A percentile compares a stretch with the other conserved stretches of the same genome.
Conservation (phyloP, 768 basidiomycete genomes). For the Candolleomyces aberdarensis region DNA sequence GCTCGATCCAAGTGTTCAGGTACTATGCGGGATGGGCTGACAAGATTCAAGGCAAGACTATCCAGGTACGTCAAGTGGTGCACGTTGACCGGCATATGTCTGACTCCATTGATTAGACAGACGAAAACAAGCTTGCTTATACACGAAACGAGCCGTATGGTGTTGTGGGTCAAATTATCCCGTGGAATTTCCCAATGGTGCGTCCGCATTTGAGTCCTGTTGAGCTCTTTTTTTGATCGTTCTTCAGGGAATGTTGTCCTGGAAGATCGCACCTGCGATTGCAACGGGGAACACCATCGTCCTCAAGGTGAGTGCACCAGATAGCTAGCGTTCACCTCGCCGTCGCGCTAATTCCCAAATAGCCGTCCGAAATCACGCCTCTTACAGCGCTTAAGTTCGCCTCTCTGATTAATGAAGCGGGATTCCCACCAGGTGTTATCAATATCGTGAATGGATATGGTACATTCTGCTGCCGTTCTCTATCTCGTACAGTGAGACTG, state of each 20-base stretch:
- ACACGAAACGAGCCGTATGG: slow-evolving; percentile 67
- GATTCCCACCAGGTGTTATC: slow-evolving; percentile 73
- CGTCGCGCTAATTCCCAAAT: background rate
- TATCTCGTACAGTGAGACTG: background rate
- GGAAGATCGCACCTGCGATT: slow-evolving; percentile 75
- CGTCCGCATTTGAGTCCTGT: background rate
- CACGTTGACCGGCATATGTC: background rate
- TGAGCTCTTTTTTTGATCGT: background rate
- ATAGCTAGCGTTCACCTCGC: background rate
- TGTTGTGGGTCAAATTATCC: slow-evolving; percentile 54
- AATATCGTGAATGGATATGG: slow-evolving; percentile 73
- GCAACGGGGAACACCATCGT: slow-evolving; percentile 74
- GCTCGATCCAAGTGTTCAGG: slow-evolving; percentile 48
- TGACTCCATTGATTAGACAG: slow-evolving; percentile 35
- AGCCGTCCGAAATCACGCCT: slow-evolving; percentile 73
- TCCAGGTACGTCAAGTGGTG: slow-evolving; percentile 42
- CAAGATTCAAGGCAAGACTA: slow-evolving; percentile 73
- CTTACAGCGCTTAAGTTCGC: slow-evolving; percentile 54
- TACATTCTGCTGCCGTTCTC: background rate
- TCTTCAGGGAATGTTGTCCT: slow-evolving; percentile 45
- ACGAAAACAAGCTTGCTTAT: slow-evolving; percentile 56
- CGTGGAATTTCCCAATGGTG: slow-evolving; percentile 53
- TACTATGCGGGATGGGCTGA: slow-evolving; percentile 96
- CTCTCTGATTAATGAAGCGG: slow-evolving; percentile 61
- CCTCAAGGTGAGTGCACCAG: slow-evolving; percentile 43